Evolutionary conservation across 2,329 filamentous ascomycete species (phyloP), one percentile per base, ranked within the genome.

Genomic region (Colletotrichum nymphaeae): DNA sequence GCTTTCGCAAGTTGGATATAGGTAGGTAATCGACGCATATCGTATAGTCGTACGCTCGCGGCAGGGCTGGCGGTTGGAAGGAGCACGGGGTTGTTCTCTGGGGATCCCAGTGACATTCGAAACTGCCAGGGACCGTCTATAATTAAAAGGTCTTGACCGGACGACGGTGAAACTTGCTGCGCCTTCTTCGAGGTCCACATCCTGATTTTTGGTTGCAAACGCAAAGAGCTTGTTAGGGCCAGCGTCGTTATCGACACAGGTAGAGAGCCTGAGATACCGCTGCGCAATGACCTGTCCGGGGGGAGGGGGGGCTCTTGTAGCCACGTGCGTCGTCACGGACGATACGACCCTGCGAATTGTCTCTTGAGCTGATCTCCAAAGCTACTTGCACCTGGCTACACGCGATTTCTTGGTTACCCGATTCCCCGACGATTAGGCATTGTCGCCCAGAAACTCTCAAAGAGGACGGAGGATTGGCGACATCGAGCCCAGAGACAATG

Each of bases 91-190:
- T 56, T 65, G 35, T 28, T 65, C 26, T 70, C 22, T 42, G 35
- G 35, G 26, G 35, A 62, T 71, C 62, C 67, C 60, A 57, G 62
- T 11, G 30, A n/a, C 55, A 62, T 73, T 22, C 28, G 71, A 73
- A 73, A 73, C 71, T 62, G 42, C 35, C 35, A 73, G 56, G 55
- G 49, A 66, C 56, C 56, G 49, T 66, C 67, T 70, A 66, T 63
- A 60, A 66, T 70, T 70, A 62, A 56, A 32, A 42, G 42, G 26
- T 59, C 35, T 32, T 70, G 24, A 57, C 62, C 28, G 62, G 67
- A 73, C 49, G 59, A 72, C 78, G 68, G 74, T 82, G 81, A 83
- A 82, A 83, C 81, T 69, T 71, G 76, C 72, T 78, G 74, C 73
- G 75, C 73, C 75, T 77, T 67, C 68, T 62, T 72, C 53, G 28